These are phyloP conservation scores for Ascobolus immersus DNA, from an alignment of 495 filamentous ascomycete genomes.

Conservation along the genomic window DNA sequence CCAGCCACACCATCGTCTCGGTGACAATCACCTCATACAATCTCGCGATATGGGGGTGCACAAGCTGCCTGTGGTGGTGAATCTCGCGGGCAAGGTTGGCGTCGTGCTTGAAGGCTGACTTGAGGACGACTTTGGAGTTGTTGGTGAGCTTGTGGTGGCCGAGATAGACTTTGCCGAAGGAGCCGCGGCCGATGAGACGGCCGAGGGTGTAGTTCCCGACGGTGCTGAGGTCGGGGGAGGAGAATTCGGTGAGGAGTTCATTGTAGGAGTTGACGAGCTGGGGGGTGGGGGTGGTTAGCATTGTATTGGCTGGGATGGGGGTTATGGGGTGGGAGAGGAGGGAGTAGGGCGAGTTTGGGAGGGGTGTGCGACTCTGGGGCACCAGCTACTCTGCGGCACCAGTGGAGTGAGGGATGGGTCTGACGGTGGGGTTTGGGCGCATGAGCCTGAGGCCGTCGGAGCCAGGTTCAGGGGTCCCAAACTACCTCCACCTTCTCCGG, in stretches of 20 bases:
- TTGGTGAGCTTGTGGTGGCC: slow-evolving; percentile 94
- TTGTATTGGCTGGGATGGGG: neutral
- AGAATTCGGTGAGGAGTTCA: slow-evolving; percentile 86
- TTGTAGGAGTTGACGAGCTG: slow-evolving; percentile 93
- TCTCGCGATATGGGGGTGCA: slow-evolving; percentile 89
- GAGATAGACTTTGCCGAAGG: slow-evolving; percentile 94
- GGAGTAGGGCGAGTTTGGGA: neutral
- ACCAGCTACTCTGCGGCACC: neutral
- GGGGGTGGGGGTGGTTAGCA: slow-evolving; percentile 1
- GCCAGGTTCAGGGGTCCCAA: slow-evolving; percentile 7
- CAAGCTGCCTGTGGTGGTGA: slow-evolving; percentile 91
- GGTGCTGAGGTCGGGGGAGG: slow-evolving; percentile 62
- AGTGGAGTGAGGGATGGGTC: neutral
- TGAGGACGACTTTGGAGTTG: slow-evolving; percentile 95
- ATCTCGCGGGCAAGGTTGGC: slow-evolving; percentile 89
- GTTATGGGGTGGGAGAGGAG: neutral
- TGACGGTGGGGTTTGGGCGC: neutral
- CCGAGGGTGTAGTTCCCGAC: slow-evolving; percentile 91
- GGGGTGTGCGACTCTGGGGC: neutral
- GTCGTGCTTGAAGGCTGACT: slow-evolving; percentile 89
- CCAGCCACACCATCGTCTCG: slow-evolving; percentile 82
- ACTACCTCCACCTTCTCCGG: slow-evolving; percentile 1
- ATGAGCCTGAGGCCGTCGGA: slow-evolving; percentile 2
- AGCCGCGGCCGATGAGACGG: slow-evolving; percentile 81
- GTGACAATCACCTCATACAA: slow-evolving; percentile 96